phyloP scores from a whole-genome alignment of 1,284 basidiomycete species.

The Amylostereum areolatum region DNA sequence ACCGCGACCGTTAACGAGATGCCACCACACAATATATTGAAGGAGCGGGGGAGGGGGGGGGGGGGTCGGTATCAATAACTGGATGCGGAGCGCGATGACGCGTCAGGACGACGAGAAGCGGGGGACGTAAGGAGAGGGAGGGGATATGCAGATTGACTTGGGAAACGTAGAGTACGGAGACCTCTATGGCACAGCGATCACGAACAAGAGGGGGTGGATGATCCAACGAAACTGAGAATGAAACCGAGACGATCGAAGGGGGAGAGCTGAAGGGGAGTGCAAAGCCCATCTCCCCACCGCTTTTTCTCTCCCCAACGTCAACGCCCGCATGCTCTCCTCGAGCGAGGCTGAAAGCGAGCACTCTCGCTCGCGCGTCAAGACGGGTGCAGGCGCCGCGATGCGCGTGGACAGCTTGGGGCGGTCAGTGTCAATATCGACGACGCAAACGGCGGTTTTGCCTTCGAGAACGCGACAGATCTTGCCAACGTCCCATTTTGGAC shows the following conservation, averaged over 20 bases:
- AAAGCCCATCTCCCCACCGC: not conserved
- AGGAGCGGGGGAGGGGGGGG: not conserved
- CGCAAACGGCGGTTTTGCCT: conserved; percentile 65
- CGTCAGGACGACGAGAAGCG: not conserved
- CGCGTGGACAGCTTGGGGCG: not conserved
- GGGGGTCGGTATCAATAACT: not conserved
- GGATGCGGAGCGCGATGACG: too few species aligned
- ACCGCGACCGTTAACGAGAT: too few species aligned
- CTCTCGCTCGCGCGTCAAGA: conserved; percentile 14
- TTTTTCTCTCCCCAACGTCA: conserved; percentile 50
- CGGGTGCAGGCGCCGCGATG: conserved; percentile 1
- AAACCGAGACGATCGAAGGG: not conserved
- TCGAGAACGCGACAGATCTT: conserved; percentile 74
- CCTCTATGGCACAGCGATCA: not conserved
- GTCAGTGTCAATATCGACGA: conserved; percentile 61
- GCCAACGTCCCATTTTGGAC: conserved; percentile 56
- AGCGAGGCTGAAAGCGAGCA: conserved; percentile 34
- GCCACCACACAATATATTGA: too few species aligned
- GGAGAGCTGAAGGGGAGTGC: not conserved
- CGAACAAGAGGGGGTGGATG: not conserved
- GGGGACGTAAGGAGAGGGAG: not conserved
- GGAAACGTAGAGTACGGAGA: not conserved
- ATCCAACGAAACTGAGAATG: not conserved
- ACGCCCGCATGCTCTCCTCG: conserved; percentile 59
- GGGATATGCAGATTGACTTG: not conserved